Evolutionary conservation across 164 flowering plant genomes (phyloP).

Genomic region (Tetracentron sinense): DNA sequence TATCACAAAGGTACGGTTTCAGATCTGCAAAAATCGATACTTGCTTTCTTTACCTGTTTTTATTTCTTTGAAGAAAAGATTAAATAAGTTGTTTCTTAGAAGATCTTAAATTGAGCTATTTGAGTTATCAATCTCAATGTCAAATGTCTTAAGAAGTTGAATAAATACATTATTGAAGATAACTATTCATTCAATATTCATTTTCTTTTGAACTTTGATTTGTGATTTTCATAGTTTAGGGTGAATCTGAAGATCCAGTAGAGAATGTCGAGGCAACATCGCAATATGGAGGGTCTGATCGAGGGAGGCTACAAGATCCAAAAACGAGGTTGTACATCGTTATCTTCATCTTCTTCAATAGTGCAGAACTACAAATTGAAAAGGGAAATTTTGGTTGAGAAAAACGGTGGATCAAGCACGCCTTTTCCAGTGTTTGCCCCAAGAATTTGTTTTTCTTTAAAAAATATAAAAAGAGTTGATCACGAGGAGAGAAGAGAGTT

Average conservation of each 20-base stretch:
- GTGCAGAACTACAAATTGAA: conserved; percentile 65
- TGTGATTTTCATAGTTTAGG: not conserved
- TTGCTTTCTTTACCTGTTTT: not conserved
- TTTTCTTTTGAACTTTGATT: not conserved
- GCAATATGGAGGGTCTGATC: conserved; percentile 36
- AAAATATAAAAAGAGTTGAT: too few species aligned
- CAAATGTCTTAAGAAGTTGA: not conserved
- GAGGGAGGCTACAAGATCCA: conserved; percentile 55
- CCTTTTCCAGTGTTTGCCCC: too few species aligned
- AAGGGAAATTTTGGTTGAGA: conserved; percentile 62
- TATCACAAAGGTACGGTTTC: too few species aligned
- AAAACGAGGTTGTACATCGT: conserved; percentile 73
- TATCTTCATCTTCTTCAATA: conserved; percentile 69
- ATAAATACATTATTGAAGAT: too few species aligned
- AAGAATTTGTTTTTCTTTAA: too few species aligned
- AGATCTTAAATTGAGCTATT: too few species aligned
- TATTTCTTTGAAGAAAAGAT: not conserved
- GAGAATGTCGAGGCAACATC: conserved; percentile 51
- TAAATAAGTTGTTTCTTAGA: too few species aligned
- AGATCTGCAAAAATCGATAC: not conserved
- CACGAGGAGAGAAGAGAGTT: too few species aligned
- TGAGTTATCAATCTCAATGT: not conserved
- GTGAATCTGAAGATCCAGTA: not conserved
- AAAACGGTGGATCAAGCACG: conserved; percentile 64
- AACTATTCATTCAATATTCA: too few species aligned